Evolutionary conservation across 2,329 filamentous ascomycete genomes (phyloP).

Genomic region (Triangularia verruculosa): DNA sequence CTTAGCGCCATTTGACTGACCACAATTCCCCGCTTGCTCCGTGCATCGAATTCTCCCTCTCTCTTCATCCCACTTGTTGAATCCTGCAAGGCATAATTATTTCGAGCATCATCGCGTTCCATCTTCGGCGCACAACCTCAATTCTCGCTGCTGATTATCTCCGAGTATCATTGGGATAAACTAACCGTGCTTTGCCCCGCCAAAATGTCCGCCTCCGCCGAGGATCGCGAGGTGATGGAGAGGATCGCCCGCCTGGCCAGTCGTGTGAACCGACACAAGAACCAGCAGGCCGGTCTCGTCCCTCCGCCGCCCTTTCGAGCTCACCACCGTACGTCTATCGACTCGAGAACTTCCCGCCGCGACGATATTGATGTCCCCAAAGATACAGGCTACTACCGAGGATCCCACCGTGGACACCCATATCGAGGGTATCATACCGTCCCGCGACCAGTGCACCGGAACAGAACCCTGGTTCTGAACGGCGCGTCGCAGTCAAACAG

Average conservation of each 20-base stretch:
- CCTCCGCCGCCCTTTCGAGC: slow-evolving; percentile 26
- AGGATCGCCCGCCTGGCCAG: slow-evolving; percentile 54
- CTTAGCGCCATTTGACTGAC: not conserved
- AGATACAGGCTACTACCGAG: slow-evolving; percentile 22
- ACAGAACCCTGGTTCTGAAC: slow-evolving; percentile 65
- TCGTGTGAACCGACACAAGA: slow-evolving; percentile 78
- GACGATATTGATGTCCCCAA: slow-evolving; percentile 17
- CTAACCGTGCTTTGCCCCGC: not conserved
- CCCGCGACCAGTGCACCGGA: slow-evolving; percentile 39
- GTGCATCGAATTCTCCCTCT: not conserved
- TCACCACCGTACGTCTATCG: slow-evolving; percentile 37
- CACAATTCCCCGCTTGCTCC: not conserved
- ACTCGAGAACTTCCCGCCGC: not conserved
- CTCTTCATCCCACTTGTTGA: not conserved
- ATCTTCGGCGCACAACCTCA: not conserved
- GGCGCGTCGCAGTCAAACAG: slow-evolving; percentile 31
- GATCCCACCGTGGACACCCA: slow-evolving; percentile 30
- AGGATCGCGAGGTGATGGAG: slow-evolving; percentile 53
- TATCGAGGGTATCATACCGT: slow-evolving; percentile 38
- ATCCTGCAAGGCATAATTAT: not conserved
- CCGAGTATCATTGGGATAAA: not conserved
- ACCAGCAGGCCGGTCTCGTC: slow-evolving; percentile 49
- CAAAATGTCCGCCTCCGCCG: slow-evolving; percentile 43
- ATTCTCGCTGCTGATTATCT: slow-evolving; percentile 2
- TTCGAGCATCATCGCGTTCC: not conserved